Evolutionary conservation across 2,329 filamentous ascomycete genomes (phyloP), one percentile per base, ranked within the genome.

Genomic region (Pseudocercospora pini-densiflorae): DNA sequence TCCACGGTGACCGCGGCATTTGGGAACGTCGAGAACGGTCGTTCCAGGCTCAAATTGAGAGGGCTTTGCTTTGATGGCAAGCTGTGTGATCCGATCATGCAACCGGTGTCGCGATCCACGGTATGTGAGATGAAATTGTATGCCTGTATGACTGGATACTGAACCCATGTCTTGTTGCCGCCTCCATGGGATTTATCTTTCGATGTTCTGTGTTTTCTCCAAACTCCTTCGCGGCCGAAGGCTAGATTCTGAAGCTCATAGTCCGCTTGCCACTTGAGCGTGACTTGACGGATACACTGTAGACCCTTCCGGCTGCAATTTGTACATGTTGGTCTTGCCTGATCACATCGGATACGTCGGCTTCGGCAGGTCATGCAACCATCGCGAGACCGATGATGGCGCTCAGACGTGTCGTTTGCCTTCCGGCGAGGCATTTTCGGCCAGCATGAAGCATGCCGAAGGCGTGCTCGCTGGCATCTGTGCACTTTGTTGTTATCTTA

Each of bases 401-500:
- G 19, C 9, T 33, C 31, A n/a, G n/a, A 33, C 9, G 33, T 47
- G 33, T 59, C 57, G 10, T 47, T 47, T 23, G 57, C 57, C 57
- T 59, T 59, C 45, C 57, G 57, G 57, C 57, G 57, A 43, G 57
- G 57, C 57, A 59, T 59, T n/a, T 19, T 36, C 23, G 33, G 33
- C 14, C 33, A 59, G 36, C 36, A 24, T 27, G 21, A 24, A 45
- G 57, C 40, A 47, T 47, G 19, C 57, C 57, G 57, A 45, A 43
- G 16, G 40, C 16, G 40, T n/a, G 40, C 36, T 29, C 51, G 51
- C 51, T n/a, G 12, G 21, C 24, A 31, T 55, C 27, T n/a, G 51
- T 27, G 51, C 10, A 31, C 12, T 6, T 23, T 23, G 57, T 59
- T 4, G 57, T 31, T 59, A 47, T 45, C 21, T 21, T 16, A 10